Percentiles rank a stretch among this genome's conserved stretches.
Evolutionary conservation across 352 stramenopile genomes (phyloP).

Genomic region (Pythium dissotocum): DNA sequence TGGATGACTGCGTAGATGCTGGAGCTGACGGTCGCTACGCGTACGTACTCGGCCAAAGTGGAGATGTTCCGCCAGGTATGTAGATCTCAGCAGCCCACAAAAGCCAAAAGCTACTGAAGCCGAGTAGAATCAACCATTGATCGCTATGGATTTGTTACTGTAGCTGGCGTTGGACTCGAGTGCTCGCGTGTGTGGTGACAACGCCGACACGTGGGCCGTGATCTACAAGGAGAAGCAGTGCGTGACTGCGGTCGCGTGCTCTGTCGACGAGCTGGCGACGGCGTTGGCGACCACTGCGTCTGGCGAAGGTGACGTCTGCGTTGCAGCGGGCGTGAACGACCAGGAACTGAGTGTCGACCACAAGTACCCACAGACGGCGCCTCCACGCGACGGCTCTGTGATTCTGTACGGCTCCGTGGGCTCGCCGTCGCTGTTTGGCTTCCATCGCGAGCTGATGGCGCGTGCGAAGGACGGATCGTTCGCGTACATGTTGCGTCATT

Average conservation of each 20-base stretch:
- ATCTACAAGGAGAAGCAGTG: conserved; percentile 71
- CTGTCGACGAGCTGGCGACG: conserved; percentile 34
- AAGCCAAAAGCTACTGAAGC: too few species aligned
- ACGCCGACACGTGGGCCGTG: conserved; percentile 66
- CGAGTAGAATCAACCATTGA: not conserved
- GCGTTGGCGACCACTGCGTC: conserved; percentile 27
- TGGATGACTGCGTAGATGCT: conserved; percentile 50
- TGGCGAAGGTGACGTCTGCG: conserved; percentile 36
- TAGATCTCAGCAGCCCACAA: too few species aligned
- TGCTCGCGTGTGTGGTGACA: conserved; percentile 48
- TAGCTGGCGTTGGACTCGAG: conserved; percentile 71
- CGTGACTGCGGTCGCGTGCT: conserved; percentile 66
- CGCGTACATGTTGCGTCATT: conserved; percentile 86
- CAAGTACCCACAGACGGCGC: conserved; percentile 55
- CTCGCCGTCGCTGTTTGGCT: conserved; percentile 61
- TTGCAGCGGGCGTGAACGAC: conserved; percentile 68
- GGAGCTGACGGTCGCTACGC: conserved; percentile 74
- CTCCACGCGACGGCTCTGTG: conserved; percentile 39
- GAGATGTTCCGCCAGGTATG: conserved; percentile 79
- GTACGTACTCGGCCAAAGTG: conserved; percentile 78
- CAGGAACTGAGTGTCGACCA: conserved; percentile 70
- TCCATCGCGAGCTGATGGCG: conserved; percentile 66
- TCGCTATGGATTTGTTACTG: not conserved
- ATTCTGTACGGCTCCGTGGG: conserved; percentile 88
- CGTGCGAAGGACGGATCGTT: conserved; percentile 57